Evolutionary conservation across 2,329 filamentous ascomycete species (phyloP).

Genomic region (Didymella glomerata): DNA sequence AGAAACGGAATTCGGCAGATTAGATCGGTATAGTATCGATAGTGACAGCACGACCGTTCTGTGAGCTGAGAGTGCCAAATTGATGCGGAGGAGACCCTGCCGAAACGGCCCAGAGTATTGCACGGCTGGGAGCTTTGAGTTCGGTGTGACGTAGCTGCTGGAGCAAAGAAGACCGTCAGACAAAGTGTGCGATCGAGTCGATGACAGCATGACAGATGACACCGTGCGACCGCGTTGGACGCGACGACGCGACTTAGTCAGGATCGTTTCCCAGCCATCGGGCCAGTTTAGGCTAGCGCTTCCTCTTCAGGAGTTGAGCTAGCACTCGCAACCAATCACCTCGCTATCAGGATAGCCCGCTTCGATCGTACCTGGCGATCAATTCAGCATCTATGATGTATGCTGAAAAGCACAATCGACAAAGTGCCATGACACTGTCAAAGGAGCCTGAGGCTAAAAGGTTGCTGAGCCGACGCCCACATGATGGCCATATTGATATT

Average conservation of each 20-base stretch:
- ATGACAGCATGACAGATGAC: slow-evolving; percentile 10
- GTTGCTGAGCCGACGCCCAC: not conserved
- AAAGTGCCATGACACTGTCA: not conserved
- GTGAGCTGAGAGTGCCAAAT: not conserved
- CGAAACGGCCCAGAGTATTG: not conserved
- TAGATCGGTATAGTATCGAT: not conserved
- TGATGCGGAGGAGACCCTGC: not conserved
- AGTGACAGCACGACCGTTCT: not conserved
- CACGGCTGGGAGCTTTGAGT: not conserved
- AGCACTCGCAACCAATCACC: not conserved
- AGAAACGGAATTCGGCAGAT: not conserved
- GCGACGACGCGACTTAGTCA: slow-evolving; percentile 2
- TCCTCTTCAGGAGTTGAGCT: slow-evolving; percentile 5
- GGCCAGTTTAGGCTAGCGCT: not conserved
- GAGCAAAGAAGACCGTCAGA: not conserved
- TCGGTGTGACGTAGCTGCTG: not conserved
- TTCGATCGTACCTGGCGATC: slow-evolving; percentile 16
- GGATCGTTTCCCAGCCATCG: not conserved
- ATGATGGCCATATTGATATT: not conserved
- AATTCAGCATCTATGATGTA: slow-evolving; percentile 12
- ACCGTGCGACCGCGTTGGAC: slow-evolving; percentile 10
- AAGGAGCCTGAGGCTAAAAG: not conserved
- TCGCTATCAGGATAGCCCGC: too few species aligned
- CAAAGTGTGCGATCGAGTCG: not conserved
- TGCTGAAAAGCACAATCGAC: not conserved